phyloP scores from a whole-genome alignment of 192 early-diverging fungal genomes.

The Linnemannia hyalina region DNA sequence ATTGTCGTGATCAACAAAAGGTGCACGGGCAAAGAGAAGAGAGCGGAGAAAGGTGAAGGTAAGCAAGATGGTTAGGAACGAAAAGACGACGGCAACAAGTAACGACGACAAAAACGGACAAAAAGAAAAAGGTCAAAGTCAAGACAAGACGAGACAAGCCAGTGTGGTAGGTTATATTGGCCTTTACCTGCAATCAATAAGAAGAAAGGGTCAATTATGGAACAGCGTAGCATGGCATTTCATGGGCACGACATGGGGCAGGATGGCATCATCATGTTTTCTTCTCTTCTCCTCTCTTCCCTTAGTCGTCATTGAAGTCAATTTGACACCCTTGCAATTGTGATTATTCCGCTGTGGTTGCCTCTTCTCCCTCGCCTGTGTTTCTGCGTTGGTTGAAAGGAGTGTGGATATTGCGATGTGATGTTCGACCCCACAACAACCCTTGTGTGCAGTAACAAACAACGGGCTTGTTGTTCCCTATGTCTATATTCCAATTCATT shows the following conservation, averaged over 20 bases:
- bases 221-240: conserved; percentile 1
- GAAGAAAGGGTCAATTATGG: neutral
- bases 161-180: neutral
- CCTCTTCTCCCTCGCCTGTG: neutral
- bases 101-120: neutral
- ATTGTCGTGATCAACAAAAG: neutral
- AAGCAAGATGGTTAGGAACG: neutral
- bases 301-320: neutral
- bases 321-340: neutral
- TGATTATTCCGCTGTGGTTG: neutral
- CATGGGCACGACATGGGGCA: neutral
- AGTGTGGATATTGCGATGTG: neutral
- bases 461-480: neutral
- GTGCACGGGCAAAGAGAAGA: neutral
- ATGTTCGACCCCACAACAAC: neutral
- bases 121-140: neutral
- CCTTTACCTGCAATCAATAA: neutral
- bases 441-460: neutral
- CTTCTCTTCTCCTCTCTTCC: neutral
- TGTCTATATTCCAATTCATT: neutral
- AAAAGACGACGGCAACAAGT: neutral
- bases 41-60: no score
- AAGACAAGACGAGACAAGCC: neutral
- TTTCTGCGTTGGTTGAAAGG: neutral
- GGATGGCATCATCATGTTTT: neutral